Percentiles rank a stretch among this genome's conserved stretches.
These are phyloP conservation scores for Pinus tabuliformis DNA, from an alignment of 75 land plant species.

Conservation along the genomic window DNA sequence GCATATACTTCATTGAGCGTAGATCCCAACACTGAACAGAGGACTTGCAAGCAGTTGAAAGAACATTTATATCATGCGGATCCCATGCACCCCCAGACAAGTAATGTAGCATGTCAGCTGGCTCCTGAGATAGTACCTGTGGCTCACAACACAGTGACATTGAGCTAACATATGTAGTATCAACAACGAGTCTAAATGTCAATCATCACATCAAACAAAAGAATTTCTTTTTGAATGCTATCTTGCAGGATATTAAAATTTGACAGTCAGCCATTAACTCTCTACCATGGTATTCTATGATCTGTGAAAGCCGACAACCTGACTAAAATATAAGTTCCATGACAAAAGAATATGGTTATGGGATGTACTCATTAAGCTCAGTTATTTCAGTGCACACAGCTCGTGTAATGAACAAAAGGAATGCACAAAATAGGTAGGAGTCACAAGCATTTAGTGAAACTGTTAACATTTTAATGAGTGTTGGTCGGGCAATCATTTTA, in stretches of 20 bases:
- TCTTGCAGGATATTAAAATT: background rate
- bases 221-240: background rate
- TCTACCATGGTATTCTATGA: background rate
- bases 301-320: background rate
- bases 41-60: slow-evolving; percentile 75
- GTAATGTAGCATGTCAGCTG: slow-evolving; percentile 67
- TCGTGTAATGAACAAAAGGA: background rate
- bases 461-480: background rate
- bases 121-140: slow-evolving; percentile 63
- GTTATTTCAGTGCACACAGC: background rate
- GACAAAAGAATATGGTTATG: background rate
- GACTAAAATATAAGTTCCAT: background rate
- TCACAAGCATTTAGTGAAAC: background rate
- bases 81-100: slow-evolving; percentile 96
- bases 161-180: background rate
- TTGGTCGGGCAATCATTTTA: background rate
- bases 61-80: slow-evolving; percentile 80
- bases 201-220: background rate
- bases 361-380: background rate
- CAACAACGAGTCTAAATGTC: background rate
- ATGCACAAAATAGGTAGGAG: background rate
- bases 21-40: slow-evolving; percentile 90
- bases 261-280: background rate
- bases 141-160: slow-evolving; percentile 11
- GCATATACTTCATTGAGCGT: slow-evolving; percentile 77